Conservation (phyloP, 306 rosid species). For the Pterocarpus santalinus region DNA sequence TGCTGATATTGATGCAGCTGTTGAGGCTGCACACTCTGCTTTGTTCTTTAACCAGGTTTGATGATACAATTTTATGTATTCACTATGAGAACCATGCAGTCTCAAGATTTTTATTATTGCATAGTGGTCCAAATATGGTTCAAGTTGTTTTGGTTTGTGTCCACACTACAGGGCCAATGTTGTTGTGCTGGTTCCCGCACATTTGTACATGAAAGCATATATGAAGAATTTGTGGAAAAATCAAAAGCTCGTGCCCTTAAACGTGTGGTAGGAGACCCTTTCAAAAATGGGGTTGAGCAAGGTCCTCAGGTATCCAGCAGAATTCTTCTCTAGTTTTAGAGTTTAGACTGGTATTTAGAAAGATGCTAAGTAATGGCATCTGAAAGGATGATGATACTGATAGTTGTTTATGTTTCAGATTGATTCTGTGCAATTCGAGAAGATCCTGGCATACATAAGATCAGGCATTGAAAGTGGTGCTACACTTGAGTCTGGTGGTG, state of each 20-base stretch:
- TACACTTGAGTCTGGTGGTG: constrained; percentile 80
- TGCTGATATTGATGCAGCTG: constrained; percentile 85
- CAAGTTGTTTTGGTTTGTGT: constrained; percentile 27
- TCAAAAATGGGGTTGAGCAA: constrained; percentile 75
- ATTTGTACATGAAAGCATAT: constrained; percentile 77
- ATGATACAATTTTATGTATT: constrained; percentile 8
- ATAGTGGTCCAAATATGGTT: constrained; percentile 1
- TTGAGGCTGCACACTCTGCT: constrained; percentile 76
- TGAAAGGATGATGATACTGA: constrained; percentile 3
- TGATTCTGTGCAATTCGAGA: constrained; percentile 66
- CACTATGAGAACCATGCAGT: background rate
- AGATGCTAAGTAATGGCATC: constrained; percentile 12
- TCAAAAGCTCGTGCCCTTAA: constrained; percentile 67
- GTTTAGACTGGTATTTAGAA: background rate
- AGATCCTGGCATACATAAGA: constrained; percentile 70
- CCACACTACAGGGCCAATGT: constrained; percentile 73
- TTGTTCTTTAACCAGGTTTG: constrained; percentile 80
- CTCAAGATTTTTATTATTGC: constrained; percentile 11
- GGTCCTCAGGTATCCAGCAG: constrained; percentile 79
- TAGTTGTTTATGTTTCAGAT: constrained; percentile 51
- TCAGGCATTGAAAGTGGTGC: constrained; percentile 77
- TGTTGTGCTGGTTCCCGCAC: constrained; percentile 91
- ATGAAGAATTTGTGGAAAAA: constrained; percentile 76
- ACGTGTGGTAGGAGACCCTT: constrained; percentile 85
- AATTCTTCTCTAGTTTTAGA: background rate